Percentiles rank a stretch among this genome's conserved stretches.
Evolutionary conservation across 805 yeast species (phyloP).

Genomic region (Yamadazyma phyllophila): DNA sequence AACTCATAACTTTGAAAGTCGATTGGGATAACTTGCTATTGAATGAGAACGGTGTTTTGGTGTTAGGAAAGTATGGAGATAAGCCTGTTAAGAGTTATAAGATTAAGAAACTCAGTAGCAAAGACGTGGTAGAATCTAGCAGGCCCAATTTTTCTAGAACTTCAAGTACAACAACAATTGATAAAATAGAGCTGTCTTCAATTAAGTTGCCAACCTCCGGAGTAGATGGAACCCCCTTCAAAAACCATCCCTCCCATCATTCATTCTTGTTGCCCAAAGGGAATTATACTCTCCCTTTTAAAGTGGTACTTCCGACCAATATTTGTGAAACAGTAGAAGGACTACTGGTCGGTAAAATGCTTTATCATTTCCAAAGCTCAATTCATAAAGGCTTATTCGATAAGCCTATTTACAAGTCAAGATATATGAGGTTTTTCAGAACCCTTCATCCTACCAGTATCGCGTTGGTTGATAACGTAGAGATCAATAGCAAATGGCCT

Average conservation of each 20-base stretch:
- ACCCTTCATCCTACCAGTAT: slow-evolving; percentile 41
- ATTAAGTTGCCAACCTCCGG: slow-evolving; percentile 34
- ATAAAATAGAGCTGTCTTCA: slow-evolving; percentile 6
- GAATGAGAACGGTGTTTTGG: slow-evolving; percentile 34
- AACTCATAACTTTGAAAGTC: slow-evolving; percentile 38
- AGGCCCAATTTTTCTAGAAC: slow-evolving; percentile 23
- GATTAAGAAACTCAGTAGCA: slow-evolving; percentile 20
- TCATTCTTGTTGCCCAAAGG: slow-evolving; percentile 49
- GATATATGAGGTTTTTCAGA: slow-evolving; percentile 44
- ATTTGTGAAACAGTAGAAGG: slow-evolving; percentile 53
- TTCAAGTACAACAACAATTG: slow-evolving; percentile 26
- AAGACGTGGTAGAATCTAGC: background rate
- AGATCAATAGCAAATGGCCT: slow-evolving; percentile 52
- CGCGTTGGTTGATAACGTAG: slow-evolving; percentile 40
- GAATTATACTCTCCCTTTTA: slow-evolving; percentile 51
- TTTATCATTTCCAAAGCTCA: slow-evolving; percentile 43
- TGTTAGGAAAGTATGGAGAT: slow-evolving; percentile 44
- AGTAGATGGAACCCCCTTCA: slow-evolving; percentile 45
- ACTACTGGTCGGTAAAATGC: slow-evolving; percentile 38
- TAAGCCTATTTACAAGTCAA: slow-evolving; percentile 30
- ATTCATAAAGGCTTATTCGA: slow-evolving; percentile 45
- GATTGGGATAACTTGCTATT: slow-evolving; percentile 50
- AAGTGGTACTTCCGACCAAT: slow-evolving; percentile 43
- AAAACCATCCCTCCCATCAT: slow-evolving; percentile 23
- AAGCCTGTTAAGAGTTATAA: slow-evolving; percentile 23